phyloP scores from a whole-genome alignment of 805 yeast species.

The Pichia manshurica region DNA sequence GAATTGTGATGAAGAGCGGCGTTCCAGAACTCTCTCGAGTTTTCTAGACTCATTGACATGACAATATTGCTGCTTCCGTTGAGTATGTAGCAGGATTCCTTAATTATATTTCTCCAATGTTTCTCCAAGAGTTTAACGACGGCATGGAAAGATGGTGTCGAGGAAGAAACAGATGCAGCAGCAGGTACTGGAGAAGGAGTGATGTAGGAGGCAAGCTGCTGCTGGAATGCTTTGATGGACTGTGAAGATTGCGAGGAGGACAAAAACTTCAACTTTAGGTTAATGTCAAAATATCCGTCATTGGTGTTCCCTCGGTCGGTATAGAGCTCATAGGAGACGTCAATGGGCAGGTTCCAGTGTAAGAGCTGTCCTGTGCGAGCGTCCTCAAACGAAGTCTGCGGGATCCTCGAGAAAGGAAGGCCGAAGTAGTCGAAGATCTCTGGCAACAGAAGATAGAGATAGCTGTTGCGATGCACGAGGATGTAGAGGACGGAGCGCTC shows the following conservation, averaged over 20 bases:
- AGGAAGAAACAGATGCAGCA: background rate
- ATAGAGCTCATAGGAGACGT: constrained; percentile 40
- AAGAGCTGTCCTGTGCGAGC: constrained; percentile 49
- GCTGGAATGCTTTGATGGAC: constrained; percentile 26
- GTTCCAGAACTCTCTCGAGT: constrained; percentile 54
- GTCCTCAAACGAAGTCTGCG: constrained; percentile 1
- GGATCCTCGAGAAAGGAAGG: constrained; percentile 27
- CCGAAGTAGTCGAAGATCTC: constrained; percentile 36
- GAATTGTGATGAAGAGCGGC: constrained; percentile 28
- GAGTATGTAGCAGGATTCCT: constrained; percentile 72
- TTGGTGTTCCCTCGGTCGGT: constrained; percentile 34
- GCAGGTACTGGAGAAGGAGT: background rate
- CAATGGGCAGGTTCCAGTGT: constrained; percentile 74
- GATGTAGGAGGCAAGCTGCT: background rate
- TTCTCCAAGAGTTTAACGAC: constrained; percentile 32
- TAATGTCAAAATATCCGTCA: background rate
- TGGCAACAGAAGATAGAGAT: constrained; percentile 41
- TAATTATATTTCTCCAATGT: constrained; percentile 71
- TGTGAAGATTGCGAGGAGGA: background rate
- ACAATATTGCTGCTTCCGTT: constrained; percentile 75
- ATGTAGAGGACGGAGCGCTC: background rate
- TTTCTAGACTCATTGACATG: constrained; percentile 67
- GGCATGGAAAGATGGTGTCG: background rate
- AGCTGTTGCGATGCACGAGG: constrained; percentile 41
- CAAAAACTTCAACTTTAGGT: background rate